These are phyloP conservation scores for Vicia faba DNA, from an alignment of 306 rosid genomes.

Conservation along the genomic window DNA sequence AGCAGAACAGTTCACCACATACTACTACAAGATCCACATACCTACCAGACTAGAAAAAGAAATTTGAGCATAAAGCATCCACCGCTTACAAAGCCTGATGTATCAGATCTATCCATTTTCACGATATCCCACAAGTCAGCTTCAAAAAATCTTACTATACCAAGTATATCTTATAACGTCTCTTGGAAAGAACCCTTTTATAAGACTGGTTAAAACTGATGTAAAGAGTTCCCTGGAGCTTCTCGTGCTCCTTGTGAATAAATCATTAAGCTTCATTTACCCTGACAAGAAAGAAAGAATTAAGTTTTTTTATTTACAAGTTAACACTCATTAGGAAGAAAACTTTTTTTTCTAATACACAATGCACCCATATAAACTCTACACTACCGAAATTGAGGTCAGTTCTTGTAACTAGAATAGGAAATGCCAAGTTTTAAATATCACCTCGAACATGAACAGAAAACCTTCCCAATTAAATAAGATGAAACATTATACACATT, in stretches of 20 bases:
- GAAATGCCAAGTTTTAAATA: constrained; percentile 25
- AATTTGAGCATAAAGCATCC: constrained; percentile 51
- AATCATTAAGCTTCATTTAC: constrained; percentile 75
- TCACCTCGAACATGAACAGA: constrained; percentile 8
- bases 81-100: constrained; percentile 91
- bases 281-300: constrained; percentile 50
- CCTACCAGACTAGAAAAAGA: constrained; percentile 44
- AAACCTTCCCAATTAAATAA: constrained; percentile 11
- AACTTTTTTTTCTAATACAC: constrained; percentile 2
- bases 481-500: neutral
- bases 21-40: constrained; percentile 40
- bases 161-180: constrained; percentile 76
- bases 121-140: constrained; percentile 30
- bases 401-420: neutral
- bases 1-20: constrained; percentile 48
- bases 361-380: constrained; percentile 10
- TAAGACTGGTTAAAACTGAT: constrained; percentile 51
- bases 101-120: constrained; percentile 86
- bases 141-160: constrained; percentile 36
- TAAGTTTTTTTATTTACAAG: constrained; percentile 6
- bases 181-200: constrained; percentile 86
- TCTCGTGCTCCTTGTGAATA: constrained; percentile 62
- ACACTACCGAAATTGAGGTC: neutral
- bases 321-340: constrained; percentile 6
- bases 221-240: constrained; percentile 65